Evolutionary conservation across 2,329 filamentous ascomycete genomes (phyloP).

Genomic region (Apiospora saccharicola): DNA sequence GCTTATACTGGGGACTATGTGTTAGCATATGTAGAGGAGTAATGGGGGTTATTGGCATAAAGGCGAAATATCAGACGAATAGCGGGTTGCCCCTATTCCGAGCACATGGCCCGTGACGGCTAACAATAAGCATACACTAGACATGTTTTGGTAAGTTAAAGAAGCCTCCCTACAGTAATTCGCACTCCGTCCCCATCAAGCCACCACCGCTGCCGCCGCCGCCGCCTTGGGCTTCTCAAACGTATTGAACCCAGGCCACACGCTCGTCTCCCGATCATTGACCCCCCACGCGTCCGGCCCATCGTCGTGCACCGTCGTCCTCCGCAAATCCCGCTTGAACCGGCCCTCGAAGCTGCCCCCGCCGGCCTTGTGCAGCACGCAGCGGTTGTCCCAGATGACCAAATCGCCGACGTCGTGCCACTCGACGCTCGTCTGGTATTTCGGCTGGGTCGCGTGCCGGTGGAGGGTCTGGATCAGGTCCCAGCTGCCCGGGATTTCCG

Average conservation of each 20-base stretch:
- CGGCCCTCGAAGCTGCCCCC: background rate
- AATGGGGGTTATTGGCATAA: too few relatives aligned
- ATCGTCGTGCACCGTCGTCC: conserved; percentile 24
- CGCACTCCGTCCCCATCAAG: background rate
- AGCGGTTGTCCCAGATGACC: conserved; percentile 34
- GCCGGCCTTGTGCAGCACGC: conserved; percentile 29
- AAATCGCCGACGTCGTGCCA: conserved; percentile 32
- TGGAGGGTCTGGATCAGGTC: conserved; percentile 38
- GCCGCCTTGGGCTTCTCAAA: background rate
- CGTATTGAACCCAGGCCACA: background rate
- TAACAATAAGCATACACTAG: too few relatives aligned
- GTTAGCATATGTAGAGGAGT: too few relatives aligned
- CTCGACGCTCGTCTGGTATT: conserved; percentile 28
- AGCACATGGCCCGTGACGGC: too few relatives aligned
- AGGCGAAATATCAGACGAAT: too few relatives aligned
- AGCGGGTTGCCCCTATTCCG: too few relatives aligned
- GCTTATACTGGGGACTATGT: too few relatives aligned
- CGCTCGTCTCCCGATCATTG: conserved; percentile 4
- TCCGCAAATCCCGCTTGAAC: conserved; percentile 3
- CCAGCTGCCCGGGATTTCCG: conserved; percentile 31
- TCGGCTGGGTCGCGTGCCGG: conserved; percentile 26
- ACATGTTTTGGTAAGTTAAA: background rate
- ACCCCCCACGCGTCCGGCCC: conserved; percentile 22
- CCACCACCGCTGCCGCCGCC: background rate
- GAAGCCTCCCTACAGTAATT: background rate